phyloP scores from a whole-genome alignment of 768 basidiomycete genomes.

The Calocybe gangraenosa region DNA sequence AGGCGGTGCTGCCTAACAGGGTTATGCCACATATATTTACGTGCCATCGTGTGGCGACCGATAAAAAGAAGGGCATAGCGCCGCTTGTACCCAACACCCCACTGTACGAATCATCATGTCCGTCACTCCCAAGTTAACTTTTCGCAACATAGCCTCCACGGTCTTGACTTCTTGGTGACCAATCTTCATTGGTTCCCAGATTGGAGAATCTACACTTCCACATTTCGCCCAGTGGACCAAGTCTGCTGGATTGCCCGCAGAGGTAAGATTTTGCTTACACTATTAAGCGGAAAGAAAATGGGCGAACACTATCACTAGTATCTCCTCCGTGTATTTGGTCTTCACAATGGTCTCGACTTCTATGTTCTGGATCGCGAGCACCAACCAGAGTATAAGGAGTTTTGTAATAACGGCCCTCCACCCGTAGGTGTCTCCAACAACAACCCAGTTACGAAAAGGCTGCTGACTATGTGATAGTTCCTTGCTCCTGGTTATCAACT shows the following conservation, averaged over 20 bases:
- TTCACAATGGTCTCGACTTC: conserved; percentile 2
- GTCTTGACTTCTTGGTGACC: neutral
- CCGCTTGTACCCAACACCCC: no score
- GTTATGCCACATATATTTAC: no score
- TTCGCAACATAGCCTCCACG: no score
- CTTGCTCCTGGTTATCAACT: neutral
- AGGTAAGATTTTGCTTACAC: neutral
- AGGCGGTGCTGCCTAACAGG: no score
- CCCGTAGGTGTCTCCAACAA: neutral
- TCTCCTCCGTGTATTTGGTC: neutral
- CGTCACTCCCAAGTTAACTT: no score
- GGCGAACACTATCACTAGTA: no score
- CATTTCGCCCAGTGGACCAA: conserved; percentile 1
- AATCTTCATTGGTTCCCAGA: neutral
- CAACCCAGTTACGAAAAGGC: neutral
- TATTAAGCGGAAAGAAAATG: no score
- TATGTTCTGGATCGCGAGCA: neutral
- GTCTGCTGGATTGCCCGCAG: neutral
- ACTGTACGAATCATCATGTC: no score
- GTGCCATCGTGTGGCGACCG: no score
- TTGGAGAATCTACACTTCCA: conserved; percentile 1
- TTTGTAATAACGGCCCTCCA: neutral
- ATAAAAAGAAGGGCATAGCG: no score
- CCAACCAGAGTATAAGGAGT: neutral
- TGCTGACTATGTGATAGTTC: neutral